A percentile compares a stretch with the other conserved stretches of the same genome.
These are phyloP conservation scores for Corynespora cassiicola DNA, from an alignment of 2,329 filamentous ascomycete genomes.

Conservation along the genomic window DNA sequence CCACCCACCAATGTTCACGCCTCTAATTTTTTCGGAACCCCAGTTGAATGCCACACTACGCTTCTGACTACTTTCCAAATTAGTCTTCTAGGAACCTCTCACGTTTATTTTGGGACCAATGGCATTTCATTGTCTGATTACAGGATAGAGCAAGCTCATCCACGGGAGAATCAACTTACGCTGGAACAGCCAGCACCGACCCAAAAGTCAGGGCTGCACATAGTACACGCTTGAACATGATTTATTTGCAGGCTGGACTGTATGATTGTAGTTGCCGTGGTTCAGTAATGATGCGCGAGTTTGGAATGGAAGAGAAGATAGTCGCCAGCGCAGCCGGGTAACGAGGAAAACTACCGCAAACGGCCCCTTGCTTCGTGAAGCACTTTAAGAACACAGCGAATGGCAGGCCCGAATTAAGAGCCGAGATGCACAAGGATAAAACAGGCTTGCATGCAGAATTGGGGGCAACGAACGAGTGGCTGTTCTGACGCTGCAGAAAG, in stretches of 20 bases:
- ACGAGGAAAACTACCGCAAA: not conserved
- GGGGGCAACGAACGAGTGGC: conserved; percentile 3
- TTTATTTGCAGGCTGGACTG: no score
- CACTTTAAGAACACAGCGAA: conserved; percentile 6
- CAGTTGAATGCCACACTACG: conserved; percentile 47
- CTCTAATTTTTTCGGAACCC: conserved; percentile 50
- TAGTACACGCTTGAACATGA: conserved; percentile 32
- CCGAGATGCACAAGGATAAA: conserved; percentile 15
- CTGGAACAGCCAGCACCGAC: conserved; percentile 32
- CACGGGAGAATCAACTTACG: conserved; percentile 38
- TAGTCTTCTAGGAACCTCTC: not conserved
- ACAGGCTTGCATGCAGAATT: conserved; percentile 13
- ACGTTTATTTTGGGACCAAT: not conserved
- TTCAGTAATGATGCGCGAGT: conserved; percentile 1
- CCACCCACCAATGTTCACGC: conserved; percentile 44
- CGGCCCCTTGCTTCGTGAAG: conserved; percentile 5
- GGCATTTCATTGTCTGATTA: not conserved
- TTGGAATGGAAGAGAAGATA: conserved; percentile 7
- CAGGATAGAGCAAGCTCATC: no score
- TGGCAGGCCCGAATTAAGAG: conserved; percentile 8
- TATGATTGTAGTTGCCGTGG: conserved; percentile 2
- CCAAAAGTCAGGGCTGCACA: conserved; percentile 29
- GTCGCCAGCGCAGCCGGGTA: conserved; percentile 6
- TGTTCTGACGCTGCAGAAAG: not conserved
- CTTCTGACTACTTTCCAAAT: no score